Conservation (phyloP, 2,329 filamentous ascomycete species). For the Colletotrichum gloeosporioides region DNA sequence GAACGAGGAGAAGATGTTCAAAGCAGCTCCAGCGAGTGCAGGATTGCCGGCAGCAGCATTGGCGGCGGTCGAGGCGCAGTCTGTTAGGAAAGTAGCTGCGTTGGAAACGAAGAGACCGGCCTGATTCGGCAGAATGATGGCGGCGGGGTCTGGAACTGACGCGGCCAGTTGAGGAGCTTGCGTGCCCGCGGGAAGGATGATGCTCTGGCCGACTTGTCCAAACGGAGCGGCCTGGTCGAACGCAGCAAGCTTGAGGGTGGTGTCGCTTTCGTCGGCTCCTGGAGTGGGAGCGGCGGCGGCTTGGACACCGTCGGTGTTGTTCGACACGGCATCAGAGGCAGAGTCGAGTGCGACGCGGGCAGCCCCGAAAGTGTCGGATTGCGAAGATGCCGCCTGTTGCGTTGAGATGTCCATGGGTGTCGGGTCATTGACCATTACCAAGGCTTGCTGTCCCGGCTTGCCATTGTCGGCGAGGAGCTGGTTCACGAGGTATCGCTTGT, state of each 20-base stretch:
- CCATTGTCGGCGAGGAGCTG: conserved; percentile 43
- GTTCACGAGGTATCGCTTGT: conserved; percentile 44
- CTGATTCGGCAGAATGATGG: conserved; percentile 40
- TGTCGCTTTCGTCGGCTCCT: conserved; percentile 13
- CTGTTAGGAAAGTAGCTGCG: conserved; percentile 33
- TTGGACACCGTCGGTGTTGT: conserved; percentile 20
- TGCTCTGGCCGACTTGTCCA: conserved; percentile 34
- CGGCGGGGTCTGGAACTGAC: conserved; percentile 41
- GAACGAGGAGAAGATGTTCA: conserved; percentile 29
- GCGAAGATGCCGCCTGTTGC: conserved; percentile 24
- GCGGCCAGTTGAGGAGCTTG: conserved; percentile 34
- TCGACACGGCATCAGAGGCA: background rate
- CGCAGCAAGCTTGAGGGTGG: conserved; percentile 23
- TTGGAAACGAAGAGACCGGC: conserved; percentile 38
- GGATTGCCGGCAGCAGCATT: conserved; percentile 17
- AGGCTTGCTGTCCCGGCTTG: conserved; percentile 33
- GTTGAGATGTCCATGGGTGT: conserved; percentile 38
- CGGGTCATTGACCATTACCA: conserved; percentile 43
- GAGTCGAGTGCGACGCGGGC: background rate
- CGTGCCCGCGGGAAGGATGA: conserved; percentile 39
- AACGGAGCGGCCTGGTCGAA: conserved; percentile 37
- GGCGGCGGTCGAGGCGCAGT: conserved; percentile 34
- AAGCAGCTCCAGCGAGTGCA: background rate
- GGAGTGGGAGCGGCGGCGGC: conserved; percentile 19
- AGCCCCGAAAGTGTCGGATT: conserved; percentile 25